These are phyloP conservation scores for Fusarium poae DNA, from an alignment of 2,329 filamentous ascomycete genomes.

Conservation along the genomic window DNA sequence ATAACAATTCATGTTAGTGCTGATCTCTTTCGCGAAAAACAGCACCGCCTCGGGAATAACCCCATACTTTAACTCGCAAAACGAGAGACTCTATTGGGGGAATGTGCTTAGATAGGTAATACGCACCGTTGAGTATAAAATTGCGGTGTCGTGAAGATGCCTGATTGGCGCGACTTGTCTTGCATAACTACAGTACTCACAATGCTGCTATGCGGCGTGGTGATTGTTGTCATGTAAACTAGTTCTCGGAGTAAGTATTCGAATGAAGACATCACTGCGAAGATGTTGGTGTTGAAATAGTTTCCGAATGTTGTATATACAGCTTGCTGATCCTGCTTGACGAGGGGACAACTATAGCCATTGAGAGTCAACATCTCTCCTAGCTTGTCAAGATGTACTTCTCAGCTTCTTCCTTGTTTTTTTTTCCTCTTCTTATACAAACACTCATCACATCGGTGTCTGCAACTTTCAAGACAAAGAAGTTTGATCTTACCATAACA, in stretches of 20 bases:
- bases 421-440: constrained; percentile 25
- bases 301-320: constrained; percentile 22
- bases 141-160: background rate
- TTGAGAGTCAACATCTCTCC: background rate
- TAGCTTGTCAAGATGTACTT: constrained; percentile 27
- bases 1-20: constrained; percentile 6
- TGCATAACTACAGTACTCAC: background rate
- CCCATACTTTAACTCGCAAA: background rate
- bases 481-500: constrained; percentile 52
- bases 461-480: constrained; percentile 29
- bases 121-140: background rate
- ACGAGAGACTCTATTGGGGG: background rate
- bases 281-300: background rate
- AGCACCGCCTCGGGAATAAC: background rate
- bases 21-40: constrained; percentile 15
- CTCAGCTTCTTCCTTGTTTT: background rate
- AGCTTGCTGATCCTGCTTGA: background rate
- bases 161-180: constrained; percentile 1
- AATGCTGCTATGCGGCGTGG: constrained; percentile 8
- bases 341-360: background rate
- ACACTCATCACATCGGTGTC: constrained; percentile 8
- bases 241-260: no score
- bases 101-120: background rate
- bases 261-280: background rate
- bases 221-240: constrained; percentile 8